phyloP scores from a whole-genome alignment of 2,329 filamentous ascomycete species.

The Alternaria alternata region DNA sequence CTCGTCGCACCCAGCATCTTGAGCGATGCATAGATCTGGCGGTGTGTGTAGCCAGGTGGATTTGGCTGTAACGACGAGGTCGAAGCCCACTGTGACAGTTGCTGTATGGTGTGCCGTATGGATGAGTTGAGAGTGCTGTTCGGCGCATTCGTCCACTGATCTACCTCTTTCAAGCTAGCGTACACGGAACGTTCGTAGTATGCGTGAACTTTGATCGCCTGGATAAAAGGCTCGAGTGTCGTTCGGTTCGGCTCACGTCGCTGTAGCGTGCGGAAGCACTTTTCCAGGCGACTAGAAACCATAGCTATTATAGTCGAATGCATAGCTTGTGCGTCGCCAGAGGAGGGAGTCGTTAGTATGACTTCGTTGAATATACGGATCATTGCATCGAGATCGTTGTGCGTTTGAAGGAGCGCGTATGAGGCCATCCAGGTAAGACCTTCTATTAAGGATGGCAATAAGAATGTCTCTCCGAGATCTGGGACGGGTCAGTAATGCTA shows the following conservation, averaged over 20 bases:
- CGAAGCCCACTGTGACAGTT: slow-evolving; percentile 72
- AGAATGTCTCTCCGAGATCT: slow-evolving; percentile 81
- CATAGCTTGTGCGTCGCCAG: slow-evolving; percentile 75
- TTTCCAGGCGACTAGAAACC: slow-evolving; percentile 73
- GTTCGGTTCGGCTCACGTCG: slow-evolving; percentile 71
- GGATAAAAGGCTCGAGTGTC: slow-evolving; percentile 73
- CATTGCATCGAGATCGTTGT: slow-evolving; percentile 70
- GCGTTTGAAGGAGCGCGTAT: slow-evolving; percentile 71
- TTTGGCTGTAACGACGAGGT: slow-evolving; percentile 59
- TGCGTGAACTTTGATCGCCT: slow-evolving; percentile 68
- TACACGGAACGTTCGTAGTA: slow-evolving; percentile 68
- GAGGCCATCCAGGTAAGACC: slow-evolving; percentile 76
- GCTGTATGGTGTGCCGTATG: slow-evolving; percentile 68
- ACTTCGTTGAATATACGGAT: slow-evolving; percentile 77
- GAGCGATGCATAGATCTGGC: slow-evolving; percentile 69
- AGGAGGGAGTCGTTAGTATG: slow-evolving; percentile 73
- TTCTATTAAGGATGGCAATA: slow-evolving; percentile 79
- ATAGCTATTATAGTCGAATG: slow-evolving; percentile 75
- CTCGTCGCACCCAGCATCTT: slow-evolving; percentile 69
- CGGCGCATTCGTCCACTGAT: slow-evolving; percentile 68
- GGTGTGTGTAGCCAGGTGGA: slow-evolving; percentile 74
- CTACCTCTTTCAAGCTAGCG: slow-evolving; percentile 71
- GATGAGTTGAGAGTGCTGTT: slow-evolving; percentile 65
- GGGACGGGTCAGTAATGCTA: slow-evolving; percentile 7
- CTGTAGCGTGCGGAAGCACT: slow-evolving; percentile 71